These are phyloP conservation scores for Aspergillus baeticus DNA, from an alignment of 495 filamentous ascomycete genomes.

Conservation along the genomic window DNA sequence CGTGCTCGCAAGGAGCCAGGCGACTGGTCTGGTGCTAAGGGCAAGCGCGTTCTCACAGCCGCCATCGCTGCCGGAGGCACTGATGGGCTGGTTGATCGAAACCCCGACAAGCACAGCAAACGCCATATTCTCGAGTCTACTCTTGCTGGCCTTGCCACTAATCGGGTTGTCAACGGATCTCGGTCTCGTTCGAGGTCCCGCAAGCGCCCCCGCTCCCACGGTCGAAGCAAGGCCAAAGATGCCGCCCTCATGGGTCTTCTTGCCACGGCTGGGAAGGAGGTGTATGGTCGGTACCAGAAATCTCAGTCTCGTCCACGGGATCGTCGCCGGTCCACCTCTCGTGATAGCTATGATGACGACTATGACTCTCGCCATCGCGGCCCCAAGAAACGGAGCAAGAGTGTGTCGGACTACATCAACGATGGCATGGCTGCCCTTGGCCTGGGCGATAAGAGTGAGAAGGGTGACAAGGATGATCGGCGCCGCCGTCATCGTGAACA, in stretches of 20 bases:
- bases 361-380: conserved; percentile 25
- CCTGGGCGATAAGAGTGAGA: conserved; percentile 43
- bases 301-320: conserved; percentile 55
- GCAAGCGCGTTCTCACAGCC: conserved; percentile 82
- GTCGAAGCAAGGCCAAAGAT: conserved; percentile 53
- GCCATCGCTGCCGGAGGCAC: conserved; percentile 82
- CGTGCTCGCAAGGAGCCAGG: conserved; percentile 81
- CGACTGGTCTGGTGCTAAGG: conserved; percentile 80
- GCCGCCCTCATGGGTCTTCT: conserved; percentile 71
- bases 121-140: conserved; percentile 70
- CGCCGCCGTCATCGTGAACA: conserved; percentile 36
- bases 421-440: conserved; percentile 56
- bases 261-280: conserved; percentile 79
- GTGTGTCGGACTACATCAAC: conserved; percentile 55
- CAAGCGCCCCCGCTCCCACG: conserved; percentile 43
- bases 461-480: conserved; percentile 29
- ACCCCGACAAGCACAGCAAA: conserved; percentile 73
- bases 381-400: conserved; percentile 51
- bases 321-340: conserved; percentile 40
- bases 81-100: conserved; percentile 69
- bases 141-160: conserved; percentile 81
- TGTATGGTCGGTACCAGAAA: conserved; percentile 64
- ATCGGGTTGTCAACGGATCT: conserved; percentile 73
- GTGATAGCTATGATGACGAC: conserved; percentile 45
- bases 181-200: conserved; percentile 43